phyloP scores from a whole-genome alignment of 805 yeast genomes.

The Candida vaughaniae region DNA sequence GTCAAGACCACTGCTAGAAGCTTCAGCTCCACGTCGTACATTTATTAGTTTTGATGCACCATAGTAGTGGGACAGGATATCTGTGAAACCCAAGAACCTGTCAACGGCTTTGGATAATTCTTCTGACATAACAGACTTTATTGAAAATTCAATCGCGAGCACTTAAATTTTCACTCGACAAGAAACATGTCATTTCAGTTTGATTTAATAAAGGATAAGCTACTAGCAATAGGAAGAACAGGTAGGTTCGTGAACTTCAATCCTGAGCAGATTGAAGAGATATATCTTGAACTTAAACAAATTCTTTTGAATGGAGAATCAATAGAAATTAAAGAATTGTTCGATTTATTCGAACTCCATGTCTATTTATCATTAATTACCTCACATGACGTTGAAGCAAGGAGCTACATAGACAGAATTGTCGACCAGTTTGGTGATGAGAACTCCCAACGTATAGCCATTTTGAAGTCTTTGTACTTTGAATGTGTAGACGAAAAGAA shows the following conservation, averaged over 20 bases:
- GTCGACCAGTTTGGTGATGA: conserved; percentile 58
- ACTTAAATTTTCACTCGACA: no score
- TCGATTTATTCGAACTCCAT: conserved; percentile 65
- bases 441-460: conserved; percentile 53
- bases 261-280: conserved; percentile 43
- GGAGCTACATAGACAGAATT: conserved; percentile 59
- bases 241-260: conserved; percentile 50
- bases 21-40: background rate
- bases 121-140: conserved; percentile 4
- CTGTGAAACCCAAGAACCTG: conserved; percentile 10
- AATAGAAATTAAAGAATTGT: conserved; percentile 47
- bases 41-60: conserved; percentile 26
- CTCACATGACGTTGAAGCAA: conserved; percentile 71
- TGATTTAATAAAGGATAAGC: conserved; percentile 37
- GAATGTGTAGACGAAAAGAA: conserved; percentile 50
- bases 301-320: conserved; percentile 32
- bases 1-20: background rate
- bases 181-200: no score
- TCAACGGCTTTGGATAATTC: conserved; percentile 13
- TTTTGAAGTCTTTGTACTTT: conserved; percentile 53
- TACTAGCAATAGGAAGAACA: conserved; percentile 49
- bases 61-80: conserved; percentile 27
- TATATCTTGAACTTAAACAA: conserved; percentile 40
- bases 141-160: no score
- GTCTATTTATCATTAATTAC: conserved; percentile 62